Evolutionary conservation across 2,329 filamentous ascomycete genomes (phyloP).

Genomic region (Alternaria conjuncta): DNA sequence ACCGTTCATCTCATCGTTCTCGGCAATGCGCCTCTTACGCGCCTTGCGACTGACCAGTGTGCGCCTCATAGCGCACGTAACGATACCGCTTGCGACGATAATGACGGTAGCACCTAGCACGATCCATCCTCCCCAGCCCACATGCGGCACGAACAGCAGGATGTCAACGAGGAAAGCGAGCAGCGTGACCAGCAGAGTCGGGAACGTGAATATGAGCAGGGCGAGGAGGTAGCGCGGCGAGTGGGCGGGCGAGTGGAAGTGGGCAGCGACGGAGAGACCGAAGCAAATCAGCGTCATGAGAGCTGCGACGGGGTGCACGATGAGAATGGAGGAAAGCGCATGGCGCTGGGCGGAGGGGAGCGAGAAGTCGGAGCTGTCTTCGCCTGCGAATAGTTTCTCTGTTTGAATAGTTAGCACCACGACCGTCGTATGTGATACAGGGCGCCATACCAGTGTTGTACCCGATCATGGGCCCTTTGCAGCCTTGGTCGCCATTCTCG

Average conservation of each 20-base stretch:
- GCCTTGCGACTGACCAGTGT: conserved; percentile 91
- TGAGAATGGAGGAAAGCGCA: conserved; percentile 83
- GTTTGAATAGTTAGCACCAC: conserved; percentile 19
- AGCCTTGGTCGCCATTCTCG: conserved; percentile 58
- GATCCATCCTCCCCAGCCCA: conserved; percentile 93
- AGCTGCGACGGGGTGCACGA: conserved; percentile 91
- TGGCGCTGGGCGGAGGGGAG: conserved; percentile 69
- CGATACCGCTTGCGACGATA: conserved; percentile 78
- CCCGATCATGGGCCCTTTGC: conserved; percentile 78
- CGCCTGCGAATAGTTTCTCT: conserved; percentile 58
- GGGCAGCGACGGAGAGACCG: conserved; percentile 77
- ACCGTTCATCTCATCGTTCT: conserved; percentile 97
- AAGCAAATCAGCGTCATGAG: conserved; percentile 86
- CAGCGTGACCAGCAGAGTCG: conserved; percentile 82
- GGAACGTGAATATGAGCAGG: conserved; percentile 83
- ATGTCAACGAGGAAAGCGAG: conserved; percentile 93
- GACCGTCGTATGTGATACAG: neutral
- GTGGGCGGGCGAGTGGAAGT: conserved; percentile 87
- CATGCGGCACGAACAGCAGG: conserved; percentile 89
- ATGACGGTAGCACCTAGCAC: conserved; percentile 88
- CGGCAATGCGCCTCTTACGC: conserved; percentile 87
- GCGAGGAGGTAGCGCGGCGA: conserved; percentile 86
- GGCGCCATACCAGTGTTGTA: conserved; percentile 77
- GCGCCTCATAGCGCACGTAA: conserved; percentile 93
- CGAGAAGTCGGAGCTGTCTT: conserved; percentile 61